phyloP scores from a whole-genome alignment of 208 protist genomes.

The Kentomonas sorsogonicus region DNA sequence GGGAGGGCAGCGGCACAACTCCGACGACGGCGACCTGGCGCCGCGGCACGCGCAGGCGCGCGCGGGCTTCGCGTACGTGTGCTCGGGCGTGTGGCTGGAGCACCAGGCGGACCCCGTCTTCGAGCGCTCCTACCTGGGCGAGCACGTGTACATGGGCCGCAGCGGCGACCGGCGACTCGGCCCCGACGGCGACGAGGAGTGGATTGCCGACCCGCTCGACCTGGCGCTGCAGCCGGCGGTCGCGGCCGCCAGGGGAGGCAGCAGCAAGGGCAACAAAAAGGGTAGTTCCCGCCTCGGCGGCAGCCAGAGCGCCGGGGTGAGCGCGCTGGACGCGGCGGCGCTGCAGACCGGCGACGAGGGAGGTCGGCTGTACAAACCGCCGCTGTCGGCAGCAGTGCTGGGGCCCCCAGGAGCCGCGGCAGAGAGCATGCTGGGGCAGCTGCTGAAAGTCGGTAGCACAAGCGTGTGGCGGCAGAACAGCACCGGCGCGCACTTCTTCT shows the following conservation, averaged over 20 bases:
- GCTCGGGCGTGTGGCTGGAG: slow-evolving; percentile 28
- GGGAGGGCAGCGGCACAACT: not conserved
- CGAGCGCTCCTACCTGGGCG: slow-evolving; percentile 22
- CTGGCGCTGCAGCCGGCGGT: not conserved
- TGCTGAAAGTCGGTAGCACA: slow-evolving; percentile 22
- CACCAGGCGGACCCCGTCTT: slow-evolving; percentile 13
- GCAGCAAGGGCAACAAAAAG: too few relatives aligned
- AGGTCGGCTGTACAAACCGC: too few relatives aligned
- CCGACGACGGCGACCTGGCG: not conserved
- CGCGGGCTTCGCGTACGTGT: slow-evolving; percentile 15
- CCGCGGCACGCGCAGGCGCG: not conserved
- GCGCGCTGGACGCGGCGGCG: too few relatives aligned
- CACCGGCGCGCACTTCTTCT: slow-evolving; percentile 12
- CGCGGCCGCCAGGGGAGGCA: too few relatives aligned
- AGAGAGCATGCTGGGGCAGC: slow-evolving; percentile 12
- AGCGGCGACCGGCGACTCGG: slow-evolving; percentile 9
- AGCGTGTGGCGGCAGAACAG: slow-evolving; percentile 25
- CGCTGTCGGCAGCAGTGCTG: too few relatives aligned
- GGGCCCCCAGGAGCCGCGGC: too few relatives aligned
- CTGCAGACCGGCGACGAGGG: too few relatives aligned
- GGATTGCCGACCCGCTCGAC: slow-evolving; percentile 2
- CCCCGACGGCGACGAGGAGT: slow-evolving; percentile 2
- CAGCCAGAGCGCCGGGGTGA: too few relatives aligned
- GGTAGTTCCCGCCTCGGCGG: too few relatives aligned
- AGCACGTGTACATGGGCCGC: slow-evolving; percentile 16